phyloP scores from a whole-genome alignment of 2,329 filamentous ascomycete genomes.

The Pleurostoma richardsiae region DNA sequence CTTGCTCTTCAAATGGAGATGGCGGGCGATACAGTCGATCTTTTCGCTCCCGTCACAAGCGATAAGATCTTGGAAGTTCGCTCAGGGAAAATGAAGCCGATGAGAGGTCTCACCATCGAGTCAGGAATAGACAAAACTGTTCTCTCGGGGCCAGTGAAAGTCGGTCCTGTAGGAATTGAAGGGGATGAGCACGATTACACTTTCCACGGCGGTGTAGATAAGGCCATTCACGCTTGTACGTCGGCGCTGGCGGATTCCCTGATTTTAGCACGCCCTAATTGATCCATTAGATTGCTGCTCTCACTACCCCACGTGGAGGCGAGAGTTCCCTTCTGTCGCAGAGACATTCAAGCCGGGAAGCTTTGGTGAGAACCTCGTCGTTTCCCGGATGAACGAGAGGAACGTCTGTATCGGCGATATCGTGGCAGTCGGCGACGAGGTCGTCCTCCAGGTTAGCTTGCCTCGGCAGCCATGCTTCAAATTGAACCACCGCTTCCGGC shows the following conservation, averaged over 20 bases:
- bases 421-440: constrained; percentile 42
- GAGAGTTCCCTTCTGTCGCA: constrained; percentile 44
- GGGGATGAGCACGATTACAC: constrained; percentile 58
- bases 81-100: constrained; percentile 49
- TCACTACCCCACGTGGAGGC: constrained; percentile 52
- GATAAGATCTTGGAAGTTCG: constrained; percentile 53
- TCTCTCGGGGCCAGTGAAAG: constrained; percentile 35
- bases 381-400: constrained; percentile 52
- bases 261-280: background rate
- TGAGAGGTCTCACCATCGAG: constrained; percentile 43
- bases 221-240: constrained; percentile 56
- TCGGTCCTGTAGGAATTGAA: constrained; percentile 45
- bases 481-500: constrained; percentile 61
- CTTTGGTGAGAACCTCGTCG: constrained; percentile 63
- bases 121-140: constrained; percentile 53
- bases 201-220: constrained; percentile 58
- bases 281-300: constrained; percentile 46
- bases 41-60: constrained; percentile 33
- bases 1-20: too few species aligned
- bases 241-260: constrained; percentile 4
- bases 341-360: constrained; percentile 50
- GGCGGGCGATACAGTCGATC: constrained; percentile 18
- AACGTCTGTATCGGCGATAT: constrained; percentile 63
- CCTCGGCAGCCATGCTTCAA: constrained; percentile 65
- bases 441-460: constrained; percentile 53